Evolutionary conservation across 2,329 filamentous ascomycete species (phyloP).

Genomic region (Ceratocystis albifundus): DNA sequence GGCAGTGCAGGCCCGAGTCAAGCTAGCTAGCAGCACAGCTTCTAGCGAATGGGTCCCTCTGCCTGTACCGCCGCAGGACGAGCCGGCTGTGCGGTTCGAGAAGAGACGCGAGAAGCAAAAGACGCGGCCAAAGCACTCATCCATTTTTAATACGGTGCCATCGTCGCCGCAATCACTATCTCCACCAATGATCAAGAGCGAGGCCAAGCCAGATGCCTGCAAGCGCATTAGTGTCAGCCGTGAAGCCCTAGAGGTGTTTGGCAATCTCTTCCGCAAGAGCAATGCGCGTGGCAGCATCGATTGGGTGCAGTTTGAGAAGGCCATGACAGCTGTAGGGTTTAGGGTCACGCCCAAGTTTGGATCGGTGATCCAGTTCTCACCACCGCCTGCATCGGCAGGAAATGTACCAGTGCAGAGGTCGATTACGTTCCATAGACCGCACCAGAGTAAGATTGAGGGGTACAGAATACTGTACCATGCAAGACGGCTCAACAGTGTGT

Average conservation of each 20-base stretch:
- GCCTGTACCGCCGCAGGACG: constrained; percentile 23
- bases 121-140: constrained; percentile 33
- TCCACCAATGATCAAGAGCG: background rate
- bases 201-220: background rate
- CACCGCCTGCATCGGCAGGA: constrained; percentile 24
- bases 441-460: constrained; percentile 31
- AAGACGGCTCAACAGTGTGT: constrained; percentile 29
- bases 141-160: constrained; percentile 29
- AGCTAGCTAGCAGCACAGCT: constrained; percentile 24
- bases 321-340: constrained; percentile 35
- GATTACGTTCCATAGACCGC: constrained; percentile 32
- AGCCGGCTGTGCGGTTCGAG: constrained; percentile 28
- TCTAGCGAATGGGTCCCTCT: constrained; percentile 24
- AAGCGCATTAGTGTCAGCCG: constrained; percentile 32
- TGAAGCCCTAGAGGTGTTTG: constrained; percentile 33
- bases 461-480: constrained; percentile 27
- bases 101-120: constrained; percentile 35
- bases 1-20: constrained; percentile 23
- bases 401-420: constrained; percentile 26
- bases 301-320: constrained; percentile 33
- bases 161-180: background rate
- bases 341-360: constrained; percentile 33
- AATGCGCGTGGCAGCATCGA: constrained; percentile 28
- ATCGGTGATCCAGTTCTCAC: constrained; percentile 34
- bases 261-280: constrained; percentile 29